These are phyloP conservation scores for Pleurotus platypus DNA, from an alignment of 768 basidiomycete genomes.

Conservation along the genomic window DNA sequence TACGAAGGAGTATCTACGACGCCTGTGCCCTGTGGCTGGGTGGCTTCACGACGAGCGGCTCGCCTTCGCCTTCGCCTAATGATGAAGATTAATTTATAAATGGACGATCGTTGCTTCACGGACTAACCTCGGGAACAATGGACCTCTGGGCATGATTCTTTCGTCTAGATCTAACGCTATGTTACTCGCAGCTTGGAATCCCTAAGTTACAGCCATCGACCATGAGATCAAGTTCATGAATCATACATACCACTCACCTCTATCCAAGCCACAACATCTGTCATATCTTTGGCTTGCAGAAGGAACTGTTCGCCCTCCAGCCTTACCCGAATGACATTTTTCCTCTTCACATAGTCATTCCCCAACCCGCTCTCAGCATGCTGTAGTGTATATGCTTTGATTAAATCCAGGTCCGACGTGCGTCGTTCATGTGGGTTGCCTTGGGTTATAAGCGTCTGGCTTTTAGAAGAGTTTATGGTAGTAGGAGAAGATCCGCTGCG, in stretches of 20 bases:
- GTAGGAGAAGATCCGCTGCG: background rate
- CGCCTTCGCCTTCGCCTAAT: constrained; percentile 14
- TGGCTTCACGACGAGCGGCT: constrained; percentile 6
- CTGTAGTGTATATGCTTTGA: constrained; percentile 79
- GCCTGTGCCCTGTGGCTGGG: background rate
- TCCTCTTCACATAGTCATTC: constrained; percentile 90
- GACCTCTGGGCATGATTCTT: constrained; percentile 88
- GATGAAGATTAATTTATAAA: no score
- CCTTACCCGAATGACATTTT: constrained; percentile 89
- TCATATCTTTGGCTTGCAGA: constrained; percentile 80
- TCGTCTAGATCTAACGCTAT: constrained; percentile 90
- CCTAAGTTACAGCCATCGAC: constrained; percentile 33
- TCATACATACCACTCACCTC: constrained; percentile 86
- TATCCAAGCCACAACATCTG: constrained; percentile 91
- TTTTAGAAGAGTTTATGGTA: background rate
- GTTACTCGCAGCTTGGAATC: constrained; percentile 88
- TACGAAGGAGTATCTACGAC: no score
- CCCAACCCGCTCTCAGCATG: constrained; percentile 92
- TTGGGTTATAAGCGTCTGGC: background rate
- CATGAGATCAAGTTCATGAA: no score
- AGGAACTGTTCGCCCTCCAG: constrained; percentile 97
- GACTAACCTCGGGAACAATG: constrained; percentile 75
- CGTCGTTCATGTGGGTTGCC: constrained; percentile 34
- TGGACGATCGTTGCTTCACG: background rate
- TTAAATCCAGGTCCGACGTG: constrained; percentile 37